Evolutionary conservation across 106 monocot species (phyloP), one percentile per base, ranked within the genome.

Genomic region (Allium sativum): DNA sequence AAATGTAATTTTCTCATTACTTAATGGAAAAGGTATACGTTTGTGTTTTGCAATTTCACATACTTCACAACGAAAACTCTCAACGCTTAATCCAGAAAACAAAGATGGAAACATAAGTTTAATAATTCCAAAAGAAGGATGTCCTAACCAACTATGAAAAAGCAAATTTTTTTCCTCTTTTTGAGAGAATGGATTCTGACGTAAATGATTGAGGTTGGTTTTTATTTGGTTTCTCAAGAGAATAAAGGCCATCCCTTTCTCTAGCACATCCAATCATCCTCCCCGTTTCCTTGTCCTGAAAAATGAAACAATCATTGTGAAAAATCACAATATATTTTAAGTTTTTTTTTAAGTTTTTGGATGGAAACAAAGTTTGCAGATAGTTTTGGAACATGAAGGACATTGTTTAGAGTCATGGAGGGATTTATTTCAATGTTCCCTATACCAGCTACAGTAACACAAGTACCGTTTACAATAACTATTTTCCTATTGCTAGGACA

Each of bases 11-110:
- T 3, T 31, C 31, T 31, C 31, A 31, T 31, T 31, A 31, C 31
- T 31, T 31, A 31, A 31, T 31, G 1, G 64, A 64, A 64, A 64
- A 13, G 44, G 10, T 64, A 31, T 7, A 48, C 9, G 48, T 2
- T 50, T 50, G 31, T 61, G 64, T 64, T 64, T 64, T 48, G 64
- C 50, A 64, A 64, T 12, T 11, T 64, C 31, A 12, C 46, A 51
- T 13, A 50, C 48, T 9, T 64, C 64, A 64, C 64, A 64, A 0
- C 21, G 21, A 64, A 64, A 64, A 12, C 7, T 48, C 16, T 50
- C 21, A 44, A 64, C 64, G 48, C 16, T 16, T 51, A 45, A 64
- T 5, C 64, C 48, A 2, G 10, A 13, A 64, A 48, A 50, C 12
- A 64, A 48, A 21, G 50, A 64, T 12, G 47, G 50, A 48, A 64